Conservation (phyloP, 768 basidiomycete genomes). For the Russula olivacea region DNA sequence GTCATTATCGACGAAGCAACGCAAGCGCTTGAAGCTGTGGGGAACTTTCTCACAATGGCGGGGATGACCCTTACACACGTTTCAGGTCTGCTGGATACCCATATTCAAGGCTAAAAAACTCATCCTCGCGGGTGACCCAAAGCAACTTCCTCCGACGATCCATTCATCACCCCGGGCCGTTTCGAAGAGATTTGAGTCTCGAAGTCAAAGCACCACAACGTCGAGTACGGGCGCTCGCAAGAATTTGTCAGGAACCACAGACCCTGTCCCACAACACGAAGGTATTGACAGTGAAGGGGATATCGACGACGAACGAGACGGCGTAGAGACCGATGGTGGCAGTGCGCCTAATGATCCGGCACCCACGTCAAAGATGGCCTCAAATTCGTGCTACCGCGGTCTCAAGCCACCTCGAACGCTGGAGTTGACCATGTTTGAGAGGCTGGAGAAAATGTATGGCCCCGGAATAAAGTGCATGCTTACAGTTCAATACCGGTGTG, state of each 20-base stretch:
- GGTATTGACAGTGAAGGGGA: neutral
- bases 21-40: slow-evolving; percentile 89
- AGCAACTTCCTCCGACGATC: slow-evolving; percentile 93
- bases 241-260: neutral
- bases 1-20: slow-evolving; percentile 98
- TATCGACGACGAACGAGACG: neutral
- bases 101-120: slow-evolving; percentile 88
- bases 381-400: neutral
- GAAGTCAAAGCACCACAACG: neutral
- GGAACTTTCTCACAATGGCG: slow-evolving; percentile 21
- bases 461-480: slow-evolving; percentile 78
- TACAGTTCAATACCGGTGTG: slow-evolving; percentile 80
- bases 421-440: slow-evolving; percentile 87
- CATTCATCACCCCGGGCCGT: slow-evolving; percentile 49
- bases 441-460: slow-evolving; percentile 87
- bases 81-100: slow-evolving; percentile 89
- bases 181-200: slow-evolving; percentile 26
- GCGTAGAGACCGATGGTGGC: neutral
- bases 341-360: neutral
- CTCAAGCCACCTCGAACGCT: slow-evolving; percentile 64
- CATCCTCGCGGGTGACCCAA: slow-evolving; percentile 89
- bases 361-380: neutral
- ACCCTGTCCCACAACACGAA: neutral
- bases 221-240: neutral
- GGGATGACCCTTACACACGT: neutral